phyloP scores from a whole-genome alignment of 2,329 filamentous ascomycete genomes.

The Hypocreales sp. region DNA sequence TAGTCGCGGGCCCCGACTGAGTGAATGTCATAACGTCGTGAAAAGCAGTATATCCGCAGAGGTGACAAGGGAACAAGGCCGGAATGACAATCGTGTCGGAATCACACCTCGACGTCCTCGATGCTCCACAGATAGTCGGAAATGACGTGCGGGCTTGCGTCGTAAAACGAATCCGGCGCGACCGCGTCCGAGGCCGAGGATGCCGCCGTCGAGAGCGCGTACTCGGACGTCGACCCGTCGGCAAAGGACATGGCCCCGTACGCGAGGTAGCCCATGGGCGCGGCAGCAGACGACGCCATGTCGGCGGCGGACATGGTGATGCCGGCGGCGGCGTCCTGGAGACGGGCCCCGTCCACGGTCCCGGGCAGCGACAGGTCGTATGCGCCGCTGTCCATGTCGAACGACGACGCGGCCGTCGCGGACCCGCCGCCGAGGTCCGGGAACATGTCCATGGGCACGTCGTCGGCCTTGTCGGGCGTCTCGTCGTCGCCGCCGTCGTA shows the following conservation, averaged over 20 bases:
- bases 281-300: too few species aligned
- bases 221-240: slow-evolving; percentile 1
- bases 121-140: slow-evolving; percentile 1
- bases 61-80: too few species aligned
- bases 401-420: too few species aligned
- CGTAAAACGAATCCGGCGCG: neutral
- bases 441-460: slow-evolving; percentile 1
- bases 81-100: too few species aligned
- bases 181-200: neutral
- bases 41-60: too few species aligned
- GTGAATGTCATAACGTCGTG: too few species aligned
- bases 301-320: neutral
- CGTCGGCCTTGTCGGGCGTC: neutral
- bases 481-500: slow-evolving; percentile 18
- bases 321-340: neutral
- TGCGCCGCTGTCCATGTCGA: too few species aligned
- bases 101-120: slow-evolving; percentile 1
- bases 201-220: neutral
- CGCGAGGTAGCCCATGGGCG: neutral
- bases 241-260: neutral
- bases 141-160: neutral
- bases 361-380: neutral
- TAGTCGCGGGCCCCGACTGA: too few species aligned
- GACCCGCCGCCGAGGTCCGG: neutral
- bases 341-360: neutral